Evolutionary conservation across 441 rosid genomes (phyloP).

Genomic region (Pelargonium citronellum): DNA sequence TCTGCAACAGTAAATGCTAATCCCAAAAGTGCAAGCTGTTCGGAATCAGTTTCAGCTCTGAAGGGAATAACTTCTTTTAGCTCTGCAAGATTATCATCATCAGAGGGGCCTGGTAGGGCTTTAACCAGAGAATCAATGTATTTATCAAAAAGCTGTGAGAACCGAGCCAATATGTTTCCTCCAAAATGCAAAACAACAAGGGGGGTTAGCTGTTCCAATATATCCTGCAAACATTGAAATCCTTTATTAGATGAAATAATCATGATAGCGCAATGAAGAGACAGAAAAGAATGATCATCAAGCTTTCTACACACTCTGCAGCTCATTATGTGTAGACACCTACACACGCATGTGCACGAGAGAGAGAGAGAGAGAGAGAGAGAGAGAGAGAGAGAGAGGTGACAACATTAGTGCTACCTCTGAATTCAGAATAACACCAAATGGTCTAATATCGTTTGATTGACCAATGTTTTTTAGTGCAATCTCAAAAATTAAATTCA

Average conservation of each 20-base stretch:
- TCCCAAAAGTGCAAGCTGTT: conserved; percentile 89
- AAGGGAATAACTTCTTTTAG: conserved; percentile 62
- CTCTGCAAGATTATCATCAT: conserved; percentile 76
- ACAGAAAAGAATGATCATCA: not conserved
- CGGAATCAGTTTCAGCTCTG: conserved; percentile 86
- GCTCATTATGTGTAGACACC: too few species aligned
- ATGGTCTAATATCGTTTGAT: not conserved
- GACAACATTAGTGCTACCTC: not conserved
- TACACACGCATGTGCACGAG: not conserved
- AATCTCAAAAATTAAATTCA: not conserved
- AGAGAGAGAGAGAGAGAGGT: not conserved
- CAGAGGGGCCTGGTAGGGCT: conserved; percentile 81
- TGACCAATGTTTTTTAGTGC: not conserved
- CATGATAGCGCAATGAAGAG: not conserved
- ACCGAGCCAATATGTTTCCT: conserved; percentile 61
- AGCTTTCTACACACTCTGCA: not conserved
- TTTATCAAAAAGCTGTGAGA: conserved; percentile 70
- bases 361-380: not conserved
- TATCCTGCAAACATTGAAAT: conserved; percentile 47
- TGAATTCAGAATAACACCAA: not conserved
- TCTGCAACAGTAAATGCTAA: conserved; percentile 82
- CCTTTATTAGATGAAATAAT: not conserved
- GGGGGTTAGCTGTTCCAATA: conserved; percentile 77
- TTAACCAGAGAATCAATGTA: conserved; percentile 66
- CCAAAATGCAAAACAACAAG: conserved; percentile 69